These are phyloP conservation scores for Bullera alba DNA, from an alignment of 768 basidiomycete species.

Conservation along the genomic window DNA sequence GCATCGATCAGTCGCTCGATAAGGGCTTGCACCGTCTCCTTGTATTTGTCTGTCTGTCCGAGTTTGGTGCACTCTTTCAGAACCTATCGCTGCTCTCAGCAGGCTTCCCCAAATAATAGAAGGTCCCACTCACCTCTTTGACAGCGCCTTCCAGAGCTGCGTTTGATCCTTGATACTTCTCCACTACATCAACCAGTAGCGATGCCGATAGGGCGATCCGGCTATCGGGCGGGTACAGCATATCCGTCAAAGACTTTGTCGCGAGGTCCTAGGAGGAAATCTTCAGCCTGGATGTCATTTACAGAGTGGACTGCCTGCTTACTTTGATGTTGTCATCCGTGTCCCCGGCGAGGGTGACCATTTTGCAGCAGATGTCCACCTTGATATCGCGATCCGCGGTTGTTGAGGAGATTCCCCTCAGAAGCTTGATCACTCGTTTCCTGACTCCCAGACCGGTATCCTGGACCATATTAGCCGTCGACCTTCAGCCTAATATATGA, in stretches of 20 bases:
- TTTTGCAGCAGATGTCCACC: constrained; percentile 71
- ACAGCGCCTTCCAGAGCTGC: constrained; percentile 77
- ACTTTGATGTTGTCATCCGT: constrained; percentile 88
- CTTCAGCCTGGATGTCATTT: constrained; percentile 7
- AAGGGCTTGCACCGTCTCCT: constrained; percentile 72
- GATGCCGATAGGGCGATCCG: constrained; percentile 52
- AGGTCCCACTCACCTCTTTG: constrained; percentile 52
- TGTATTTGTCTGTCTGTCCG: constrained; percentile 10
- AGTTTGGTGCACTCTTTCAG: constrained; percentile 5
- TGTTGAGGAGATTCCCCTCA: constrained; percentile 70
- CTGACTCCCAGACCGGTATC: constrained; percentile 90
- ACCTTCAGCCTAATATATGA: neutral
- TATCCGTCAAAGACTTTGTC: constrained; percentile 77
- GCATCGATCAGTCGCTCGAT: constrained; percentile 87
- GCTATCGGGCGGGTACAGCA: constrained; percentile 61
- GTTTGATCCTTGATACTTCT: constrained; percentile 73
- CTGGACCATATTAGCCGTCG: constrained; percentile 51
- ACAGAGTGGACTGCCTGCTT: constrained; percentile 2
- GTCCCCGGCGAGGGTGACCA: constrained; percentile 78
- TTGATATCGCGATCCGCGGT: constrained; percentile 57
- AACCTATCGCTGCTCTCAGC: constrained; percentile 3
- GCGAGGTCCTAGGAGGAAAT: constrained; percentile 60
- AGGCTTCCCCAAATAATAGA: neutral
- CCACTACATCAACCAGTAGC: constrained; percentile 78
- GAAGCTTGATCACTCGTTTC: constrained; percentile 90